Evolutionary conservation across 495 filamentous ascomycete genomes (phyloP), one percentile per base, ranked within the genome.

Genomic region (Penicillium mononematosum): DNA sequence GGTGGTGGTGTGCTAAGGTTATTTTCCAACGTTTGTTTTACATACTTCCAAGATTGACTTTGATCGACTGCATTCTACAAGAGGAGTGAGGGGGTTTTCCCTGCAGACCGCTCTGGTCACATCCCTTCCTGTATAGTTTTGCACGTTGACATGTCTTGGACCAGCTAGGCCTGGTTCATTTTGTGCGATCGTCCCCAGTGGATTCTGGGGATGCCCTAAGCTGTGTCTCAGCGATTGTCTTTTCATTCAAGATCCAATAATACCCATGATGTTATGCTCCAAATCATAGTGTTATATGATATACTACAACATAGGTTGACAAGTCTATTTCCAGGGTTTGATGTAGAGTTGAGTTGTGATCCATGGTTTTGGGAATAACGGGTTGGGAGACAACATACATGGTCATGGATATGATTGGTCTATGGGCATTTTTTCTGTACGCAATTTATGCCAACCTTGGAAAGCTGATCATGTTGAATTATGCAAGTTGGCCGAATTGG

Each of bases 141-240:
- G 48, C 34, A 25, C 39, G 27, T 44, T 49, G 48, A 39, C 47
- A 19, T 44, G 24, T 44, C 31, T 47, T 25, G 24, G 16, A 50
- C 52, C 51, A 59, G 58, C 52, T 20, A 41, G 45, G 45, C n/a
- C 38, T 56, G 25, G 22, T 56, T 41, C 22, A 34, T 48, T 53
- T 53, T 52, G n/a, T 45, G 24, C 25, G 16, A 47, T 53, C 50
- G 31, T 58, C 46, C 45, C 54, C 43, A 60, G 60, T 67, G 44
- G 64, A 64, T 55, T 69, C 66, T 50, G 63, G 66, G 64, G 68
- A 66, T 63, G 70, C 75, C 69, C 73, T 65, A 74, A 78, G 74
- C 76, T 76, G 75, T 76, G 65, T 73, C 73, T 72, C 73, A 75
- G 72, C 72, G 65, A 45, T 45, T 38, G 64, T 65, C 44, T 63